phyloP scores from a whole-genome alignment of 352 stramenopile species.

The Globisporangium nagaii region DNA sequence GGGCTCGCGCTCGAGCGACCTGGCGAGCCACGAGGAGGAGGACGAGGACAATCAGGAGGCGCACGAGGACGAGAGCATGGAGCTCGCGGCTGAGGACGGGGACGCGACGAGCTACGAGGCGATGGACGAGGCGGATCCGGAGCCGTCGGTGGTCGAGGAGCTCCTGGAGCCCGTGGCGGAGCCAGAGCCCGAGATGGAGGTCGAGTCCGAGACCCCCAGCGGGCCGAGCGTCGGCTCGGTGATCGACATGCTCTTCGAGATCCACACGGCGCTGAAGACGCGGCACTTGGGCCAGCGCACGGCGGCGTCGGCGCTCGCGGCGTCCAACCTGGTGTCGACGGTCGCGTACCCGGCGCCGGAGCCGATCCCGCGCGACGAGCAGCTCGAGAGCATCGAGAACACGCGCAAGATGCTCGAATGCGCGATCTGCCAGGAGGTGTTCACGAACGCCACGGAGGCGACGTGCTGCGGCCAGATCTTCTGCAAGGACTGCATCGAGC shows the following conservation, averaged over 20 bases:
- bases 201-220: constrained; percentile 10
- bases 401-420: constrained; percentile 85
- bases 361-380: constrained; percentile 65
- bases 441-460: constrained; percentile 63
- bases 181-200: constrained; percentile 16
- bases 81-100: constrained; percentile 2
- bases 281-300: constrained; percentile 70
- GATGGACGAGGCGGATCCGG: constrained; percentile 14
- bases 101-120: constrained; percentile 11
- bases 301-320: constrained; percentile 62
- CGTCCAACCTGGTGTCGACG: constrained; percentile 72
- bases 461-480: constrained; percentile 85
- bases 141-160: constrained; percentile 19
- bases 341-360: constrained; percentile 45
- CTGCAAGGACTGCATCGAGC: constrained; percentile 79
- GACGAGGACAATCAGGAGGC: constrained; percentile 22
- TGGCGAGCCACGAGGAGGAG: constrained; percentile 16
- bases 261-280: constrained; percentile 78
- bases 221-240: constrained; percentile 53
- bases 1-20: constrained; percentile 14
- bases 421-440: constrained; percentile 82
- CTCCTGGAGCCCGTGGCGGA: constrained; percentile 25
- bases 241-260: constrained; percentile 84
- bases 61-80: constrained; percentile 13
- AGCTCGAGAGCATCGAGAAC: constrained; percentile 75